Conservation (phyloP, 768 basidiomycete genomes). For the Pleurotus citrinopileatus region DNA sequence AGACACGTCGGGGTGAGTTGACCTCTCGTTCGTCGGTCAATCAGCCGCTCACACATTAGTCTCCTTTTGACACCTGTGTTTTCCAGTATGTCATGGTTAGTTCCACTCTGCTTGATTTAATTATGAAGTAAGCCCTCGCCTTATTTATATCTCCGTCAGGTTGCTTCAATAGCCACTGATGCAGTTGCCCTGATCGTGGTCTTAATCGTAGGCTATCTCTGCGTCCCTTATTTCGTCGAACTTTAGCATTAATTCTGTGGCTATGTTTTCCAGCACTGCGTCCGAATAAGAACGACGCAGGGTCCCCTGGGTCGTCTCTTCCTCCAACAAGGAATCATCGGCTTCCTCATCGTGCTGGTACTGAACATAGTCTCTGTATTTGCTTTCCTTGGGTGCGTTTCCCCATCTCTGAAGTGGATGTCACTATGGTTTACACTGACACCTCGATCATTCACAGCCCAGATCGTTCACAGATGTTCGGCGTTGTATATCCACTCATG, state of each 20-base stretch:
- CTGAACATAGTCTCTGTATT: slow-evolving; percentile 16
- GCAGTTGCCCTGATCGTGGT: slow-evolving; percentile 18
- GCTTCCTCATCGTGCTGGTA: slow-evolving; percentile 18
- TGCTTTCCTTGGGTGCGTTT: slow-evolving; percentile 16
- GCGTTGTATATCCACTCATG: slow-evolving; percentile 18
- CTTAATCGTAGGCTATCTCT: slow-evolving; percentile 14
- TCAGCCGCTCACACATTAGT: slow-evolving; percentile 2
- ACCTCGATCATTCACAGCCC: neutral
- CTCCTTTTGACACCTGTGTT: slow-evolving; percentile 6
- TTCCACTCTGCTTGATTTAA: neutral
- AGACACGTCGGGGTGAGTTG: slow-evolving; percentile 10
- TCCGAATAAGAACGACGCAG: slow-evolving; percentile 21
- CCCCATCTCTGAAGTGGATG: neutral
- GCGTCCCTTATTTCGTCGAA: neutral
- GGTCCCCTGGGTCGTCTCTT: slow-evolving; percentile 20
- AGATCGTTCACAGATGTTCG: slow-evolving; percentile 15
- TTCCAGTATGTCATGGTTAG: slow-evolving; percentile 13
- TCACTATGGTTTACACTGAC: neutral
- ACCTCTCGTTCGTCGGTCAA: neutral
- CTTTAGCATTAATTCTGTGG: neutral
- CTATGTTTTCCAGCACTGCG: slow-evolving; percentile 18
- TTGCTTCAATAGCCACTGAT: slow-evolving; percentile 18
- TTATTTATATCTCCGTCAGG: slow-evolving; percentile 11
- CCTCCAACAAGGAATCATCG: slow-evolving; percentile 20
- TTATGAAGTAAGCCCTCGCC: neutral